Conservation (phyloP, 441 rosid genomes). For the Pelargonium fulgidum region DNA sequence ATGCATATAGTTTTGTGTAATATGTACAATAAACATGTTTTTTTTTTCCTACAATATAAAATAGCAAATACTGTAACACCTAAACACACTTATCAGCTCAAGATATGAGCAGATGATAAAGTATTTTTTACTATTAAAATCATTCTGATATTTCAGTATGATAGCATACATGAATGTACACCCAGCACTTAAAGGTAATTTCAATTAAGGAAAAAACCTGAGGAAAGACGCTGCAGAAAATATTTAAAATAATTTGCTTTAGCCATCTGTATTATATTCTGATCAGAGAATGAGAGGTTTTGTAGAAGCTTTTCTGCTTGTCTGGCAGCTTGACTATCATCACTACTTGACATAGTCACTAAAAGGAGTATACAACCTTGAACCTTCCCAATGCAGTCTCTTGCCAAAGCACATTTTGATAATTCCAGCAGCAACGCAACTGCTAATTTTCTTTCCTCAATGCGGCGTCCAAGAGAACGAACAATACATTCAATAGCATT, state of each 20-base stretch:
- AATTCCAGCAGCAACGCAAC: constrained; percentile 45
- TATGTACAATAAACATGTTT: too few species aligned
- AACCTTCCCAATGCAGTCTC: constrained; percentile 45
- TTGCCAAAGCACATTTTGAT: constrained; percentile 31
- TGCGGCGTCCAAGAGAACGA: constrained; percentile 51
- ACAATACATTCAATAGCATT: constrained; percentile 44
- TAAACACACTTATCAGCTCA: too few species aligned
- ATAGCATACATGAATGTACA: neutral
- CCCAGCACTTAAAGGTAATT: constrained; percentile 12
- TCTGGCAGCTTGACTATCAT: constrained; percentile 44
- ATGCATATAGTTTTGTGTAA: too few species aligned
- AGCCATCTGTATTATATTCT: constrained; percentile 52
- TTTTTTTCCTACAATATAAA: too few species aligned
- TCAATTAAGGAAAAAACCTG: constrained; percentile 31
- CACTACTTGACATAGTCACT: constrained; percentile 55
- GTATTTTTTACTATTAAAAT: too few species aligned
- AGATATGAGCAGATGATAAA: too few species aligned
- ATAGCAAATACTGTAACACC: too few species aligned
- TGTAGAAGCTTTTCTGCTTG: constrained; percentile 48
- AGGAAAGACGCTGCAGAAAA: constrained; percentile 43
- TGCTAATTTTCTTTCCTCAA: constrained; percentile 48
- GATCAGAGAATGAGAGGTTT: constrained; percentile 49
- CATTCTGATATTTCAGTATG: neutral
- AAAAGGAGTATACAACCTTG: constrained; percentile 58
- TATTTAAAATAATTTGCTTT: constrained; percentile 56